Evolutionary conservation across 2,329 filamentous ascomycete genomes (phyloP), one percentile per base, ranked within the genome.

Genomic region (Colletotrichum magnum): DNA sequence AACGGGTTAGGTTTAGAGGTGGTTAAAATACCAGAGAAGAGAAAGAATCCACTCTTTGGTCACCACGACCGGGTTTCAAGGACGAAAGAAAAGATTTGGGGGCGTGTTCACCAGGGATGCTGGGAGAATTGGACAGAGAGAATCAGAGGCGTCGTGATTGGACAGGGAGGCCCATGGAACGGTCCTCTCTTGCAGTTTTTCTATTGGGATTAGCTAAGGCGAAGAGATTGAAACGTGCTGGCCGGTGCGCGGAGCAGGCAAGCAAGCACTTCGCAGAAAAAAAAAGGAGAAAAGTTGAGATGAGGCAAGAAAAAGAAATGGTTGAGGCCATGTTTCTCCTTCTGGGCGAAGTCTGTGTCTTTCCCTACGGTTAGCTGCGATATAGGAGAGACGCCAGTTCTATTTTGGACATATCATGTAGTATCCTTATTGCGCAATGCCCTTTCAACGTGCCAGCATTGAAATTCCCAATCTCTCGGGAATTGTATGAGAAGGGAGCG

Each of bases 61-160:
- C 32, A 36, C 32, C 32, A 36, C 32, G 32, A 36, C 32, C 32
- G 32, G 32, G 32, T 36, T 36, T 36, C 32, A 9, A 36, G 32
- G 10, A 36, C 7, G 32, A 10, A 36, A 36, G 10, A 10, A 10
- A 10, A 36, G 28, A 32, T 24, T 24, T 24, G 21, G 21, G 21
- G 32, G 32, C 7, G 32, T 36, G 32, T 9, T 7, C 28, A 43
- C 41, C 41, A 43, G 32, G 58, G 58, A 51, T 60, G 58, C 26
- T 18, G 58, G 58, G 48, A 9, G 28, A 32, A 24, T 24, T 24
- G 21, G 28, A 32, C 2, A 32, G 28, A 32, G 45, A 51, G 58
- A 39, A 41, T 41, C 9, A 60, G 58, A 16, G 45, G 47, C 13
- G 13, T 39, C 32, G 10, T 60, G 47, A 60, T 60, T 60, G 58